These are phyloP conservation scores for Cubamyces sp. DNA, from an alignment of 768 basidiomycete genomes.

Conservation along the genomic window DNA sequence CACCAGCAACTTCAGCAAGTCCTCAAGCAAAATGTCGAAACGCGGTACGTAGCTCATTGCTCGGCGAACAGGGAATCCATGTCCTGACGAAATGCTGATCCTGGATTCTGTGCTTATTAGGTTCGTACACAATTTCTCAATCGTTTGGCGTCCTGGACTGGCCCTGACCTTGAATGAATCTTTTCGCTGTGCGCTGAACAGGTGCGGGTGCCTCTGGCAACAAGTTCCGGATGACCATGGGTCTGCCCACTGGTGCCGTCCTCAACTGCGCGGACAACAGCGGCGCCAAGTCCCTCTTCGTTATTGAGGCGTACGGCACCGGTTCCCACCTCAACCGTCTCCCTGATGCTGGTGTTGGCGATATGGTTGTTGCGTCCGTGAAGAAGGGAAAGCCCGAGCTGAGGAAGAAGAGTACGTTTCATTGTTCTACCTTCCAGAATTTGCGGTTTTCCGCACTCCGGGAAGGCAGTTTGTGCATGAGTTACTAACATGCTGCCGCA, in stretches of 20 bases:
- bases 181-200: constrained; percentile 28
- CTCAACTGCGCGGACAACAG: constrained; percentile 99
- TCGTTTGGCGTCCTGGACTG: neutral
- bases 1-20: constrained; percentile 33
- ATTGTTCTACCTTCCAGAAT: too few species aligned
- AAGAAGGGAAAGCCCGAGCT: constrained; percentile 99
- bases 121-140: constrained; percentile 21
- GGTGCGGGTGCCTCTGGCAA: constrained; percentile 80
- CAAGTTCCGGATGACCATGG: constrained; percentile 94
- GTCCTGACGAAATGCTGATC: constrained; percentile 21
- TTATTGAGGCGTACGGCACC: constrained; percentile 95
- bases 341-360: constrained; percentile 93
- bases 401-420: constrained; percentile 93
- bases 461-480: neutral
- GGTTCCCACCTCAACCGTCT: constrained; percentile 97
- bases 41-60: constrained; percentile 35
- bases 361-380: constrained; percentile 95
- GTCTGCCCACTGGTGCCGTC: constrained; percentile 93
- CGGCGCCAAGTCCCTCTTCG: constrained; percentile 92
- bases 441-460: too few species aligned
- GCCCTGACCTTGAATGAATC: constrained; percentile 15
- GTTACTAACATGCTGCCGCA: neutral
- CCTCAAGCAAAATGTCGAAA: constrained; percentile 40
- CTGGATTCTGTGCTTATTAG: constrained; percentile 8
- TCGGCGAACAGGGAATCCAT: neutral